Evolutionary conservation across 192 early-diverging fungal genomes (phyloP).

Genomic region (Hyaloraphidium curvatum): DNA sequence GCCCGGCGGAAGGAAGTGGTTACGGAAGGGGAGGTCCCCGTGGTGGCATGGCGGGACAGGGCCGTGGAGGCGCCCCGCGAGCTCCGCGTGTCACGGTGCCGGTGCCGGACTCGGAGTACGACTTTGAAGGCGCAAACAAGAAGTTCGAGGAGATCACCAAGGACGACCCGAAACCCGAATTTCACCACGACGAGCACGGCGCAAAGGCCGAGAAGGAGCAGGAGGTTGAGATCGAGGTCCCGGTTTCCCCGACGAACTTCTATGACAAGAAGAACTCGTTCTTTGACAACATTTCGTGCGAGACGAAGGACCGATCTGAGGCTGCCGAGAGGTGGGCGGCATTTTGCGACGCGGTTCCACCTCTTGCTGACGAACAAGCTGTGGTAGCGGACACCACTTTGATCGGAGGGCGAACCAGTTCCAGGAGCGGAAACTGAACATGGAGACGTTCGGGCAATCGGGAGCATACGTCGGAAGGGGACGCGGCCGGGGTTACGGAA

Average conservation of each 20-base stretch:
- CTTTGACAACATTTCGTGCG: conserved; percentile 97
- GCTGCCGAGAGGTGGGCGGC: conserved; percentile 4
- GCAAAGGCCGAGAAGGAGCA: conserved; percentile 11
- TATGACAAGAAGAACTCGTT: conserved; percentile 76
- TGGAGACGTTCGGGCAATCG: conserved; percentile 93
- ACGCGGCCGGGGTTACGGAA: too few relatives aligned
- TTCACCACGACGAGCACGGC: conserved; percentile 15
- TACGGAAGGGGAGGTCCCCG: too few relatives aligned
- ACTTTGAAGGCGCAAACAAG: conserved; percentile 87
- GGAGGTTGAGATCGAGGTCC: conserved; percentile 26
- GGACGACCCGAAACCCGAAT: conserved; percentile 37
- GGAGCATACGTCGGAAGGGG: too few relatives aligned
- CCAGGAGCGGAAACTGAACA: conserved; percentile 76
- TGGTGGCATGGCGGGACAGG: not conserved
- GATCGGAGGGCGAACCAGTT: conserved; percentile 45
- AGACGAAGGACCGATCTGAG: conserved; percentile 69
- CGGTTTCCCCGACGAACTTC: conserved; percentile 25
- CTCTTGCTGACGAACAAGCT: not conserved
- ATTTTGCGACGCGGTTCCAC: not conserved
- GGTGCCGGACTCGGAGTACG: conserved; percentile 71
- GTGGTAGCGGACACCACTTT: not conserved
- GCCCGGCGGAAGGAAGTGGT: too few relatives aligned
- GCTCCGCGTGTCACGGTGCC: conserved; percentile 21
- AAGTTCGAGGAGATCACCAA: conserved; percentile 73
- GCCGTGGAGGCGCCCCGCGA: not conserved